A percentile compares a stretch with the other conserved stretches of the same genome.
These are phyloP conservation scores for Erodium texanum DNA, from an alignment of 441 rosid genomes.

Conservation along the genomic window DNA sequence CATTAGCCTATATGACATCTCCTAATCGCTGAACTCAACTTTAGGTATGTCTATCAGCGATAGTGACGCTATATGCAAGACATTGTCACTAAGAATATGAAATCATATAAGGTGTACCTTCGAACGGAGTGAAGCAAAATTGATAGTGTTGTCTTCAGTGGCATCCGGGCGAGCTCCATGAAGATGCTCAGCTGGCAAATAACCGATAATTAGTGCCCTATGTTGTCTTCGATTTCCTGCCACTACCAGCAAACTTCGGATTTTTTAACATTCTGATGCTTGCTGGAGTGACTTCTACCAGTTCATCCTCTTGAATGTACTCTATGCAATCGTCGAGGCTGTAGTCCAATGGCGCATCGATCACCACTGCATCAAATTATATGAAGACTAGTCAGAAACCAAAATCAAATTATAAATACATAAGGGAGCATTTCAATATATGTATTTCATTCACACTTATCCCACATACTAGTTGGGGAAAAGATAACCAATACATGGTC, in stretches of 20 bases:
- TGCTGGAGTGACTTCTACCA: conserved; percentile 78
- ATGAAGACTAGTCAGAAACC: neutral
- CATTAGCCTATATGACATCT: neutral
- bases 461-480: neutral
- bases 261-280: conserved; percentile 86
- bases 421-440: neutral
- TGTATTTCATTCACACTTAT: neutral
- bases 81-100: neutral
- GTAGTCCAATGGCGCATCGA: conserved; percentile 72
- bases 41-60: neutral
- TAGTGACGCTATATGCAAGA: neutral
- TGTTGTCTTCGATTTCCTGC: conserved; percentile 30
- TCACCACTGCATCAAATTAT: conserved; percentile 50
- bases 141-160: neutral
- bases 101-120: neutral
- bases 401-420: neutral
- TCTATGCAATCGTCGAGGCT: conserved; percentile 95
- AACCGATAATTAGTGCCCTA: conserved; percentile 17
- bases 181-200: conserved; percentile 15
- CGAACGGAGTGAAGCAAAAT: neutral
- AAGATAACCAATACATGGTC: conserved; percentile 3
- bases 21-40: neutral
- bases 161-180: neutral
- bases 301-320: conserved; percentile 91
- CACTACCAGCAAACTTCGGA: conserved; percentile 44